phyloP scores from a whole-genome alignment of 1,139 yeast genomes.

The Candida sanyaensis region DNA sequence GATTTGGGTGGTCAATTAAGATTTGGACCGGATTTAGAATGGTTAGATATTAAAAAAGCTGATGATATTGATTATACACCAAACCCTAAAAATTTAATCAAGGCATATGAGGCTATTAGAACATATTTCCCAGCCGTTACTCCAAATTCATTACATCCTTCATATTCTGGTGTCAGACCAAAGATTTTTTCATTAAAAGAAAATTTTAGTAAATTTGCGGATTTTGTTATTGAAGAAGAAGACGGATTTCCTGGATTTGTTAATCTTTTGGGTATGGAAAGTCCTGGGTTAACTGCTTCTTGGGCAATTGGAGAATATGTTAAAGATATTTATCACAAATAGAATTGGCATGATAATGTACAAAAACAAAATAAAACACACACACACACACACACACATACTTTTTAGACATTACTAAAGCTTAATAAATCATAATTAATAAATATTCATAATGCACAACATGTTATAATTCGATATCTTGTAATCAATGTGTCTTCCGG shows the following conservation, averaged over 20 bases:
- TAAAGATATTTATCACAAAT: conserved; percentile 34
- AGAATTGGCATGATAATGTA: conserved; percentile 1
- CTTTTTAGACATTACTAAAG: no score
- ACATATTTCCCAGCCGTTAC: conserved; percentile 65
- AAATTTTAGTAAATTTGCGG: conserved; percentile 52
- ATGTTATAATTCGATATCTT: no score
- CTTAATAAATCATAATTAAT: no score
- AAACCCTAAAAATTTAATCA: conserved; percentile 45
- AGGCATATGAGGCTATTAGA: conserved; percentile 60
- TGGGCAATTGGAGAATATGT: conserved; percentile 84
- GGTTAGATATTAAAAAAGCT: conserved; percentile 53
- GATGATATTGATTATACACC: conserved; percentile 50
- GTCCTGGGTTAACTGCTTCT: conserved; percentile 84
- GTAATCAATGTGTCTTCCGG: no score
- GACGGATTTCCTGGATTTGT: conserved; percentile 77
- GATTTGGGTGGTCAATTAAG: conserved; percentile 78
- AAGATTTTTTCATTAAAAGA: conserved; percentile 55
- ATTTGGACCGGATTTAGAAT: conserved; percentile 90
- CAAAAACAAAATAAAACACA: no score
- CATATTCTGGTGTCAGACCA: conserved; percentile 84
- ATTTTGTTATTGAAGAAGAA: conserved; percentile 66
- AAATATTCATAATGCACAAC: no score
- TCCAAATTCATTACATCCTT: conserved; percentile 54
- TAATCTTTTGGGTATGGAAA: conserved; percentile 80
- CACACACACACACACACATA: no score